A percentile compares a stretch with the other conserved stretches of the same genome.
phyloP scores from a whole-genome alignment of 495 filamentous ascomycete species.

The Xylaria flabelliformis region DNA sequence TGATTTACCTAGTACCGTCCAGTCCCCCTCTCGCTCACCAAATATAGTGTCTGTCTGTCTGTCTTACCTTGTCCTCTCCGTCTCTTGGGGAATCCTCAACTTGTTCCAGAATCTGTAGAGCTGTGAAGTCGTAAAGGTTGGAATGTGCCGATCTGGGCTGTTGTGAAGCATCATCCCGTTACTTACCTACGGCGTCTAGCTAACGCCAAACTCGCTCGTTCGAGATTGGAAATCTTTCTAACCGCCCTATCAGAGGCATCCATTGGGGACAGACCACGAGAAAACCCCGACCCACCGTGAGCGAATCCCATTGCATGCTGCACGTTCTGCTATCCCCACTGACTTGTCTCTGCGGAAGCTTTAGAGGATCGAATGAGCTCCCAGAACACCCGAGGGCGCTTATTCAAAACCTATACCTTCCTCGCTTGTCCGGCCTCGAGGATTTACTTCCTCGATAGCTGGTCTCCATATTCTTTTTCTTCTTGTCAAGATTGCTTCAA shows the following conservation, averaged over 20 bases:
- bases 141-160: conserved; percentile 33
- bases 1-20: neutral
- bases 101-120: conserved; percentile 29
- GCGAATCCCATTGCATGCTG: conserved; percentile 41
- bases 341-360: conserved; percentile 49
- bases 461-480: conserved; percentile 55
- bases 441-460: conserved; percentile 56
- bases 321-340: conserved; percentile 38
- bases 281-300: conserved; percentile 36
- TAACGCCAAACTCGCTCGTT: conserved; percentile 34
- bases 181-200: conserved; percentile 42
- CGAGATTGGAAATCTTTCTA: conserved; percentile 39
- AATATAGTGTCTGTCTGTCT: neutral
- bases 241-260: conserved; percentile 40
- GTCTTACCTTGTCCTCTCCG: conserved; percentile 4
- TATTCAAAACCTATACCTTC: conserved; percentile 61
- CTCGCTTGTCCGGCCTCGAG: conserved; percentile 42
- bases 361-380: conserved; percentile 44
- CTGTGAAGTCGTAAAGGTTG: conserved; percentile 20
- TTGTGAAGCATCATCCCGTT: conserved; percentile 20
- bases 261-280: conserved; percentile 30
- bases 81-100: conserved; percentile 21
- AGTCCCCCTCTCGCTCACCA: neutral
- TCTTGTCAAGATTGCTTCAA: conserved; percentile 42
- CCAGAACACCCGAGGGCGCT: conserved; percentile 48